Base-by-base conservation (phyloP, 2,329 filamentous ascomycete species). In the Stachybotrys echinatus region DNA sequence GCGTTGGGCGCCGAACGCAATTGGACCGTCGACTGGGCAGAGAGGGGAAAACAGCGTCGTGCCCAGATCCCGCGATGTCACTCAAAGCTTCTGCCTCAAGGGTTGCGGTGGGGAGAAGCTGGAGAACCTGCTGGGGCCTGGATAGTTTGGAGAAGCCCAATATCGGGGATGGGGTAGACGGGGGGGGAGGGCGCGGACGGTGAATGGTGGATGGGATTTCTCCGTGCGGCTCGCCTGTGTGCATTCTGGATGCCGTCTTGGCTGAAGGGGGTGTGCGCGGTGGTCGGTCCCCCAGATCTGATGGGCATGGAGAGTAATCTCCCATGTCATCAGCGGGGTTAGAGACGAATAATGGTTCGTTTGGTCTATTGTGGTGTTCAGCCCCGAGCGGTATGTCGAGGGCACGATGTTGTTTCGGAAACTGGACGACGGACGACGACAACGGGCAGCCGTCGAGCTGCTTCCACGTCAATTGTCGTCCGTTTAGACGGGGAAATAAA, bases 191-290 rank as follows among this genome's bases (percentile, higher is more conserved):
- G 42, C 23, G 23, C 17, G 44, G 17, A 20, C n/a, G 23, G 6
- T 46, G 44, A 46, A 18, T 46, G 44, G 44, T 46, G 44, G 44
- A 46, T 12, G 44, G 14, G 37, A 37, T 46, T 46, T 10, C 37
- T 27, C 44, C 44, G 44, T 34, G 27, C 27, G 14, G 10, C 10
- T 34, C 27, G 27, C 27, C 14, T 14, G 27, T 34, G 14, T 10
- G 10, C 3, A 34, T 34, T 34, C 27, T 34, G 27, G 14, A 34
- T 14, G 27, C 27, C 27, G 14, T 34, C 10, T 34, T 34, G 27
- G 27, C 27, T 34, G 14, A 14, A 8, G n/a, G n/a, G n/a, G n/a
- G n/a, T n/a, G n/a, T n/a, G n/a, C n/a, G n/a, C n/a, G n/a, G n/a
- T n/a, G n/a, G n/a, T n/a, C n/a, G n/a, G n/a, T n/a, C n/a, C n/a